Evolutionary conservation across 2,329 filamentous ascomycete species (phyloP), one percentile per base, ranked within the genome.

Genomic region (Diaporthe caulivora): DNA sequence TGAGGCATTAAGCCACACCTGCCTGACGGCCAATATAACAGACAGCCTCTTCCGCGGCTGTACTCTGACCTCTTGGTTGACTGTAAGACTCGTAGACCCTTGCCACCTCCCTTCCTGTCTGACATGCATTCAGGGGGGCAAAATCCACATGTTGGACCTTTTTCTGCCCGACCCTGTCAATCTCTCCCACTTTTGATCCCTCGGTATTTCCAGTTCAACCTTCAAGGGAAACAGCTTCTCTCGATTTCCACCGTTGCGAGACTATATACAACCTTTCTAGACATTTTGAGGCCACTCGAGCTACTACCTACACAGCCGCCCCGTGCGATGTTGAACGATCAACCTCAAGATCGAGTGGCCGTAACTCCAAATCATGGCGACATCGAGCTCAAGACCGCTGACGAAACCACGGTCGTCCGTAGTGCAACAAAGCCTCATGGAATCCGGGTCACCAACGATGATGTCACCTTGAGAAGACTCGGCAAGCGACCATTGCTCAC

Each of bases 401-500:
- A 62, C 40, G 58, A 47, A 18, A 47, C 24, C 21, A 47, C 58
- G 4, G 24, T 62, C 24, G 55, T 62, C 1, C 58, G 58, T 5
- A 62, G 6, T 44, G 58, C 24, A 10, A 31, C 58, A 37, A 62
- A 62, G 40, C 58, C 58, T 31, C 40, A 47, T 31, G 40, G 40
- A 2, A 47, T 62, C 21, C 58, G 40, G 58, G 24, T 62, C 15
- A 24, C 24, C 24, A 47, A 62, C 24, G 58, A 57, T 31, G 54
- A 57, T 37, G 54, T 57, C 21, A 57, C 54, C 10, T 40, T 57
- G 31, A 57, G 54, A n/a, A 18, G 54, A 57, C 54, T 57, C 31
- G 54, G 54, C 5, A 57, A 57, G 24, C 54, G 31, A 11, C 54
- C 54, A 40, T 15, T 57, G 54, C 54, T 57, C 54, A 57, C 21